Evolutionary conservation across 345 rosid species (phyloP).

Genomic region (Alliaria petiolata): DNA sequence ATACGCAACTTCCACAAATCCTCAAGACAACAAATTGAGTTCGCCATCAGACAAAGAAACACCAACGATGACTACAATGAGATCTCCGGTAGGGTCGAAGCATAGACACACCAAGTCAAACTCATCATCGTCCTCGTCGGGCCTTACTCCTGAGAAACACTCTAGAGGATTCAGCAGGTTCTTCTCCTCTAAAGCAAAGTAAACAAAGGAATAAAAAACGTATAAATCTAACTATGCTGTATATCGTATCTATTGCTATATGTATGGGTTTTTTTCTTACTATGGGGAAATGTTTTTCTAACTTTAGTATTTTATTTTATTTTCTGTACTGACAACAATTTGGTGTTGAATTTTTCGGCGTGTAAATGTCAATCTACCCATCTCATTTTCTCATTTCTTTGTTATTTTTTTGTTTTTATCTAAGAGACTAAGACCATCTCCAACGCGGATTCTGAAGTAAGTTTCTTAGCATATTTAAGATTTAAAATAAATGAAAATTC

Average conservation of each 20-base stretch:
- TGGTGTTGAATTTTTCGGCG: conserved; percentile 29
- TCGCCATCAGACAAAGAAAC: conserved; percentile 53
- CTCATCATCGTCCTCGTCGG: conserved; percentile 49
- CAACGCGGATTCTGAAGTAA: no score
- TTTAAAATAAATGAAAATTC: no score
- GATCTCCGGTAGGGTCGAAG: conserved; percentile 52
- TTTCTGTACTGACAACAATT: conserved; percentile 25
- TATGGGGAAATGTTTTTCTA: conserved; percentile 13
- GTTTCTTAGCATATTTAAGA: no score
- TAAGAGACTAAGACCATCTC: no score
- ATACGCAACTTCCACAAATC: conserved; percentile 11
- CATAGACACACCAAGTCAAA: conserved; percentile 56
- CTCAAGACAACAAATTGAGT: conserved; percentile 47
- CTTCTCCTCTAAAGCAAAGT: conserved; percentile 86
- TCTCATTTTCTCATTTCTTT: conserved; percentile 4
- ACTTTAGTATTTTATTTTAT: neutral
- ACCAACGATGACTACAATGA: conserved; percentile 30
- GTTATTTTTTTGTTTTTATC: no score
- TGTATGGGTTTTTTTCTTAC: neutral
- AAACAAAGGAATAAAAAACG: neutral
- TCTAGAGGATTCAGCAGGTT: conserved; percentile 82
- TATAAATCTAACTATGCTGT: conserved; percentile 31
- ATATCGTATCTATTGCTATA: conserved; percentile 28
- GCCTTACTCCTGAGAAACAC: conserved; percentile 67
- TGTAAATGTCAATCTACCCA: conserved; percentile 27